phyloP scores from a whole-genome alignment of 306 rosid genomes.

The Oxytropis ochrocephala region DNA sequence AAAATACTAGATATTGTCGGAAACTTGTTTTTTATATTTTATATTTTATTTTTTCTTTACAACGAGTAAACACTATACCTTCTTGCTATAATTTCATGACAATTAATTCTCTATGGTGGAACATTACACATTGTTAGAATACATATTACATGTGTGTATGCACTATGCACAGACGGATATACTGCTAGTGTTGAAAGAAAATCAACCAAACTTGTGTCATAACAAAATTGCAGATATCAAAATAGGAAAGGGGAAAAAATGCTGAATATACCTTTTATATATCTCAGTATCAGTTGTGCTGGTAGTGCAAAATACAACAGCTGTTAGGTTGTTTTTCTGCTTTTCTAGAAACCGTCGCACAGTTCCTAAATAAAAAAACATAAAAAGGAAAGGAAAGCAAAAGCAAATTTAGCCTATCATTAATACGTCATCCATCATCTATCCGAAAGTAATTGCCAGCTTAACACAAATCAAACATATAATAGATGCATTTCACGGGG shows the following conservation, averaged over 20 bases:
- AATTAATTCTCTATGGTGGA: no score
- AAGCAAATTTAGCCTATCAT: conserved; percentile 1
- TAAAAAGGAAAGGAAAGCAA: conserved; percentile 15
- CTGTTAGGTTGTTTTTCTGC: conserved; percentile 68
- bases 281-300: conserved; percentile 87
- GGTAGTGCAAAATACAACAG: conserved; percentile 89
- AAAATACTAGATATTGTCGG: no score
- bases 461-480: conserved; percentile 14
- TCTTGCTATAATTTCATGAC: no score
- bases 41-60: no score
- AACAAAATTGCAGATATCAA: conserved; percentile 5
- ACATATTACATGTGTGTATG: no score
- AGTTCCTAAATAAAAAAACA: conserved; percentile 56
- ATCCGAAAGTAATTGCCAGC: conserved; percentile 4
- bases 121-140: no score
- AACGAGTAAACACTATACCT: no score
- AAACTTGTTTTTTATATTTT: no score
- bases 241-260: not conserved
- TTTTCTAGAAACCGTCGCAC: conserved; percentile 90
- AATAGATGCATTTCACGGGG: conserved; percentile 10
- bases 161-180: no score
- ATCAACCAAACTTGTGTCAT: not conserved
- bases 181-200: conserved; percentile 9
- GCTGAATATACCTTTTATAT: conserved; percentile 65
- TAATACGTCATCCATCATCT: conserved; percentile 8